Conservation (phyloP, 1,284 basidiomycete genomes). For the Boletus semigastroideus region DNA sequence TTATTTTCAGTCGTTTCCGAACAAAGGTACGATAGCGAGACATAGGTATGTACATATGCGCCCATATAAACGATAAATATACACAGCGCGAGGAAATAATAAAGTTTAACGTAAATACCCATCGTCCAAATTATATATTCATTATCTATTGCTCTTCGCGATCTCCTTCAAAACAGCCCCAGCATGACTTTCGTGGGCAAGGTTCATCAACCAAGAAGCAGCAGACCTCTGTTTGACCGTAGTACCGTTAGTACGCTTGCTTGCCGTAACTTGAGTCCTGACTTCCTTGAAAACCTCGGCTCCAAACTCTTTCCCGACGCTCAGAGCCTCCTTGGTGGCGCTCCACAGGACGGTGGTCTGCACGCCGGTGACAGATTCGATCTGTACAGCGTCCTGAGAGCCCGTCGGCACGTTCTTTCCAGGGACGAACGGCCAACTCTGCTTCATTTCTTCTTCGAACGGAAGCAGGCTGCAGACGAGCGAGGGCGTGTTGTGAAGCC, state of each 20-base stretch:
- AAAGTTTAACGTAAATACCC: background rate
- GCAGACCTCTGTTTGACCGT: slow-evolving; percentile 18
- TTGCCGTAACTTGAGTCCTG: slow-evolving; percentile 9
- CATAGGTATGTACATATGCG: no score
- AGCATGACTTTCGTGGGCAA: slow-evolving; percentile 27
- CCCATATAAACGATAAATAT: no score
- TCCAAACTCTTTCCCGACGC: slow-evolving; percentile 17
- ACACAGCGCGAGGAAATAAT: background rate
- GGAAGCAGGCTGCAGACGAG: slow-evolving; percentile 47
- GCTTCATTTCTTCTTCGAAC: slow-evolving; percentile 52
- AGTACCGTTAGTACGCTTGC: slow-evolving; percentile 9
- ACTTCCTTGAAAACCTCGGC: slow-evolving; percentile 26
- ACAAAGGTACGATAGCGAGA: slow-evolving; percentile 32
- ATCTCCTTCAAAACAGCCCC: slow-evolving; percentile 26
- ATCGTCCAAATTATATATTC: background rate
- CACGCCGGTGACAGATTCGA: background rate
- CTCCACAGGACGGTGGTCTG: slow-evolving; percentile 15
- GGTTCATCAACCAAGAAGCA: slow-evolving; percentile 22
- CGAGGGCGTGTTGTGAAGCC: slow-evolving; percentile 42
- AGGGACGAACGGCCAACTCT: slow-evolving; percentile 42
- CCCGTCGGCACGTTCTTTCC: slow-evolving; percentile 14
- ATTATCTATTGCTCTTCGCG: background rate
- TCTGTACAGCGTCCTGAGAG: slow-evolving; percentile 5
- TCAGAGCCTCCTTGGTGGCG: slow-evolving; percentile 15
- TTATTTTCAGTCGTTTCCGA: no score